phyloP scores from a whole-genome alignment of 805 yeast species.

The Millerago galiae region DNA sequence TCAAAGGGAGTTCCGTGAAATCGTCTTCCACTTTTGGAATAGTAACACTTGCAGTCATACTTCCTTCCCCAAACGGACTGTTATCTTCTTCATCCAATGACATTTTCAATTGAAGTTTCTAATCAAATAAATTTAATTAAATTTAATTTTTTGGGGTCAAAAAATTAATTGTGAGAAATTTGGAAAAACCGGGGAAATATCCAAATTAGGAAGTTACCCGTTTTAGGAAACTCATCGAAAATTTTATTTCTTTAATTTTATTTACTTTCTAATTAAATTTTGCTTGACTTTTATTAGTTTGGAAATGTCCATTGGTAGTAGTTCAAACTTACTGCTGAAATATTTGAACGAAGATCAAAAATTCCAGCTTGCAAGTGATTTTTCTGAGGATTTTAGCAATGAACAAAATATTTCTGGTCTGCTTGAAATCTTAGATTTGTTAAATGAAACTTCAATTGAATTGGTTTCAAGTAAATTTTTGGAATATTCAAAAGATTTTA shows the following conservation, averaged over 20 bases:
- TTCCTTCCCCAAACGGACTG: constrained; percentile 19
- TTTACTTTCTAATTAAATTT: background rate
- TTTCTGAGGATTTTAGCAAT: constrained; percentile 5
- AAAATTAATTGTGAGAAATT: background rate
- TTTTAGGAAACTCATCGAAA: background rate
- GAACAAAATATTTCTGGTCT: constrained; percentile 8
- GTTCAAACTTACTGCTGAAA: constrained; percentile 2
- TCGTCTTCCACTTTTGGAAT: constrained; percentile 12
- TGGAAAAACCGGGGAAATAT: background rate
- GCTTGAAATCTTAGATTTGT: constrained; percentile 5
- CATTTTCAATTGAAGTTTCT: constrained; percentile 6
- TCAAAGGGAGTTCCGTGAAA: constrained; percentile 24
- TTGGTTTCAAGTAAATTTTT: constrained; percentile 5
- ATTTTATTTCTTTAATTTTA: background rate
- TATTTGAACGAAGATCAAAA: constrained; percentile 7
- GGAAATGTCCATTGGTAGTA: background rate
- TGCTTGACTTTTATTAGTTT: background rate
- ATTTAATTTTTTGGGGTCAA: background rate
- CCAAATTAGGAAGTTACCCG: background rate
- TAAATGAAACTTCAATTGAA: constrained; percentile 1
- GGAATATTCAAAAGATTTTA: background rate
- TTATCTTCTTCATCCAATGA: constrained; percentile 21
- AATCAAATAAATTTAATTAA: no score
- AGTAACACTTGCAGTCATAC: constrained; percentile 3
- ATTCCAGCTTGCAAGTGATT: constrained; percentile 2